Base-by-base conservation (phyloP, 345 rosid genomes). In the Populus pruinosa region DNA sequence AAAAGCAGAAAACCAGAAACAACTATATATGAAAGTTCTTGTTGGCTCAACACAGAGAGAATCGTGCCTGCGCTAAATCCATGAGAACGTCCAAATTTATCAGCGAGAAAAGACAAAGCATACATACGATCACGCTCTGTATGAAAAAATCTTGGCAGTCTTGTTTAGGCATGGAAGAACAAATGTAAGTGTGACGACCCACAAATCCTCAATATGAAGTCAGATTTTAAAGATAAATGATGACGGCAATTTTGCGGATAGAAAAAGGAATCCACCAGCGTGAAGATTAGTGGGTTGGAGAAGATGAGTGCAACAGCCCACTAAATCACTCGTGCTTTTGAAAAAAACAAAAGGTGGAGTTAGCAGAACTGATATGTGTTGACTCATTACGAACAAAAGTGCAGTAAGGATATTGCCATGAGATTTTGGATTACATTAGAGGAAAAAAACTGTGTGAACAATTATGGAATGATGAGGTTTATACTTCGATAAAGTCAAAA, bases 241-340 rank as follows among this genome's bases (percentile, higher is more conserved):
- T n/a, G 47, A 25, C 16, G 49, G 43, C n/a, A 44, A 29, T 31
- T 75, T 29, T 61, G 21, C 0, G 14, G 59, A 47, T 6, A 47
- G 67, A 76, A 76, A 49, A 55, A 17, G 50, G 31, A 55, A 76
- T 44, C 74, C 79, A 78, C 80, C 23, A 47, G 44, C 76, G 67
- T 59, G 44, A 75, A 27, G 23, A 49, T 49, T 23, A 69, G 78
- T 73, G 82, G 78, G 53, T 36, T 66, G 62, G 64, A 67, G 65
- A 67, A 70, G 69, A 78, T 75, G 68, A 67, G 72, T 68, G 76
- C 71, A 62, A 41, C 72, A 81, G 31, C 73, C 63, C 86, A 81
- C 69, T 33, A 69, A 56, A 72, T 59, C 78, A 73, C 64, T 68
- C 18, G 18, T 62, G 69, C 56, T n/a, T 49, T 7, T 6, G 36